Conservation (phyloP, 164 flowering plant species). For the Aristolochia californica region DNA sequence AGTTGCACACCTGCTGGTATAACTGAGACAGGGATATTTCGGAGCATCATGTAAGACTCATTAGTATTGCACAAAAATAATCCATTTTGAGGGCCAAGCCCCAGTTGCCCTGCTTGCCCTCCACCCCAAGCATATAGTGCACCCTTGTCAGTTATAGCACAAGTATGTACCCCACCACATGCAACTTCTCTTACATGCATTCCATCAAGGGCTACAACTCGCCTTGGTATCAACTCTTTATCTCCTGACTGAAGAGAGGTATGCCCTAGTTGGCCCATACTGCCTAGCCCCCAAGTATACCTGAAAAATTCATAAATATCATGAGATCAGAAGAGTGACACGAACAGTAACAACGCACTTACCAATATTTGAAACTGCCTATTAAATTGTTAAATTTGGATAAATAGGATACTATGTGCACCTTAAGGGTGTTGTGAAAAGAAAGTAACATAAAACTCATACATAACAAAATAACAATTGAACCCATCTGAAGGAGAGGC, state of each 20-base stretch:
- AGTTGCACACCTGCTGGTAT: slow-evolving; percentile 63
- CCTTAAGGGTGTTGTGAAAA: too few species aligned
- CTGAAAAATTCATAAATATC: slow-evolving; percentile 26
- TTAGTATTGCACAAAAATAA: slow-evolving; percentile 51
- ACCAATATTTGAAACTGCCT: too few species aligned
- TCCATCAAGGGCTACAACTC: slow-evolving; percentile 83
- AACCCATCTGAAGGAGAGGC: too few species aligned
- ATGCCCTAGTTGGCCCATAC: slow-evolving; percentile 96
- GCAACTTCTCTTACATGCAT: slow-evolving; percentile 52
- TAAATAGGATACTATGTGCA: too few species aligned
- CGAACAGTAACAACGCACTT: too few species aligned
- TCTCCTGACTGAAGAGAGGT: slow-evolving; percentile 82
- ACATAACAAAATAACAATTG: too few species aligned
- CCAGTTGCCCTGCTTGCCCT: slow-evolving; percentile 84
- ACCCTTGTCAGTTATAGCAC: slow-evolving; percentile 70
- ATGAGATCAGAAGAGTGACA: too few species aligned
- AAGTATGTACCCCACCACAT: slow-evolving; percentile 96
- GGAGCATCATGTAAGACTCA: slow-evolving; percentile 51
- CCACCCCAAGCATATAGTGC: slow-evolving; percentile 98
- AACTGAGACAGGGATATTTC: slow-evolving; percentile 72
- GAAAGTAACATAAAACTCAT: too few species aligned
- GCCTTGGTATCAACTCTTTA: slow-evolving; percentile 84
- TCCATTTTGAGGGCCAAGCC: slow-evolving; percentile 79
- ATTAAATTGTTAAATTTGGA: too few species aligned
- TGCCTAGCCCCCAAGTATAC: slow-evolving; percentile 94